A percentile compares a stretch with the other conserved stretches of the same genome.
Evolutionary conservation across 148 eudicot genomes (phyloP).

Genomic region (Arbutus unedo): DNA sequence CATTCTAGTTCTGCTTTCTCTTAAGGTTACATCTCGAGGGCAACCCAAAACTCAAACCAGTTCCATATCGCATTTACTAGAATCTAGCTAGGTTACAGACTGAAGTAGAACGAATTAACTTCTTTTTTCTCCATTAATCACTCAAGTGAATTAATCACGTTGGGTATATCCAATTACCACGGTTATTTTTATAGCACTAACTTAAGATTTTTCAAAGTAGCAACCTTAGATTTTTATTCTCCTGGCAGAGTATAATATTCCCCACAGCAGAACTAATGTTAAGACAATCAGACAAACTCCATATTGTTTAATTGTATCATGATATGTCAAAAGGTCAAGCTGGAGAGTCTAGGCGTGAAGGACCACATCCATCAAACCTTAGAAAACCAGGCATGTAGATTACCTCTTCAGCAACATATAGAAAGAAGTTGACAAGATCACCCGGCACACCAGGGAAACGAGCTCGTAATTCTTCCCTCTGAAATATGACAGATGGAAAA

Average conservation of each 20-base stretch:
- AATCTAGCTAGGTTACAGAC: no score
- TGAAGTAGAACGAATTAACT: no score
- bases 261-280: neutral
- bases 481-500: slow-evolving; percentile 22
- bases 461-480: slow-evolving; percentile 96
- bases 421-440: slow-evolving; percentile 95
- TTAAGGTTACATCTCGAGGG: no score
- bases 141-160: no score
- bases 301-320: neutral
- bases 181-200: neutral
- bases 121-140: no score
- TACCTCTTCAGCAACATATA: slow-evolving; percentile 99
- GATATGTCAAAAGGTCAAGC: neutral
- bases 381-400: slow-evolving; percentile 11
- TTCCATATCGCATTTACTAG: no score
- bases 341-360: neutral
- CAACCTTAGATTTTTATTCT: neutral
- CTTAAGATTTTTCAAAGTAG: neutral
- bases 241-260: neutral
- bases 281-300: neutral
- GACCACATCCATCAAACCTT: neutral
- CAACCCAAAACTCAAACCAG: no score
- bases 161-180: neutral
- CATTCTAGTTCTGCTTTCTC: no score
- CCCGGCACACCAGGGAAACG: slow-evolving; percentile 99